phyloP scores from a whole-genome alignment of 2,329 filamentous ascomycete genomes.

The Knoxdaviesia capensis region DNA sequence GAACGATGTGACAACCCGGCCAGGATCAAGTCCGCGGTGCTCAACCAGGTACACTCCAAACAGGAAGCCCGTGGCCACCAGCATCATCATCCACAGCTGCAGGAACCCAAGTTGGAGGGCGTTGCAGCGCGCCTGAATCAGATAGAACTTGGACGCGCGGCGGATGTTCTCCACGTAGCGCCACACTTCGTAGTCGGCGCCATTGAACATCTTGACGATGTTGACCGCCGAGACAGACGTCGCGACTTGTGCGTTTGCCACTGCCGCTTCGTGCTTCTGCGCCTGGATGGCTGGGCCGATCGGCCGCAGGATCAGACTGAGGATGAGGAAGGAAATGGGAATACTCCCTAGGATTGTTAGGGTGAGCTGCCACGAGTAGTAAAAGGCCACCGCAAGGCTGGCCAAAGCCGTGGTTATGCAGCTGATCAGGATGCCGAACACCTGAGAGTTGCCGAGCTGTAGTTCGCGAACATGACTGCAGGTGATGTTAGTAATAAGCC shows the following conservation, averaged over 20 bases:
- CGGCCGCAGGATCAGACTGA: conserved; percentile 37
- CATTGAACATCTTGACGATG: conserved; percentile 72
- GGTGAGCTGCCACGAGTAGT: conserved; percentile 67
- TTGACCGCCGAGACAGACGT: conserved; percentile 59
- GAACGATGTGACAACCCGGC: conserved; percentile 63
- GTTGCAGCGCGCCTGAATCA: conserved; percentile 46
- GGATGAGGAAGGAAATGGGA: conserved; percentile 41
- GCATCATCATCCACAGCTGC: conserved; percentile 51
- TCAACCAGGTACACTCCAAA: conserved; percentile 56
- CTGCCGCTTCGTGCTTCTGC: conserved; percentile 47
- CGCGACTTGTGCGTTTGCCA: conserved; percentile 51
- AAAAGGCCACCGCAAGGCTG: conserved; percentile 53
- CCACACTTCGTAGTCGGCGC: conserved; percentile 45
- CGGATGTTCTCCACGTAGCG: conserved; percentile 40
- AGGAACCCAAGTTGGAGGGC: conserved; percentile 54
- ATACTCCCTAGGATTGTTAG: conserved; percentile 57
- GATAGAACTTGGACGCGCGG: conserved; percentile 40
- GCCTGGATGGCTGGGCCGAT: conserved; percentile 45
- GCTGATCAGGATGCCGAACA: conserved; percentile 49
- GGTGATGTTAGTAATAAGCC: neutral
- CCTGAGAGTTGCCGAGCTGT: conserved; percentile 60
- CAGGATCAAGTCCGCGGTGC: conserved; percentile 32
- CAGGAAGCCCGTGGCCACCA: conserved; percentile 85
- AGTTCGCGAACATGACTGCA: conserved; percentile 65
- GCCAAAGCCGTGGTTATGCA: conserved; percentile 43